Conservation (phyloP, 1,284 basidiomycete species). For the Boletus nobilissimus region DNA sequence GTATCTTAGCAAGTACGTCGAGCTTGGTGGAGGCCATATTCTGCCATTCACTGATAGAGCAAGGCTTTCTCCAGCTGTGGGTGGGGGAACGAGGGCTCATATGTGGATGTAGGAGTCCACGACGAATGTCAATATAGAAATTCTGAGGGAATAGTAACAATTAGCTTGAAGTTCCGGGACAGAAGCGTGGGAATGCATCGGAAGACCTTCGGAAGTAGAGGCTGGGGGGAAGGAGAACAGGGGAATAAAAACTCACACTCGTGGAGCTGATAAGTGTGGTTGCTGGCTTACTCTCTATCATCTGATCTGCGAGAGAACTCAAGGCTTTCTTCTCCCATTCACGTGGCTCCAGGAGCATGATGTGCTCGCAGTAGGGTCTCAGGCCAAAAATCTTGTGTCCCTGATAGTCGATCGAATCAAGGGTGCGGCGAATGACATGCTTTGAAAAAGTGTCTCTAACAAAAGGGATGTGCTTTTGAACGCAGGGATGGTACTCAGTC, state of each 20-base stretch:
- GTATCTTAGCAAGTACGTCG: background rate
- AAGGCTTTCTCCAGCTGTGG: background rate
- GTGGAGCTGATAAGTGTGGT: background rate
- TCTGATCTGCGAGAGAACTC: background rate
- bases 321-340: background rate
- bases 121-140: background rate
- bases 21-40: background rate
- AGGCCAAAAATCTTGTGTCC: background rate
- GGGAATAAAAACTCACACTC: background rate
- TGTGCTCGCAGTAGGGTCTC: background rate
- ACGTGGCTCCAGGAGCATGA: background rate
- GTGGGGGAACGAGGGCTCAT: conserved; percentile 2
- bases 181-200: no score
- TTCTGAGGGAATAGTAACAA: background rate
- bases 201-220: no score
- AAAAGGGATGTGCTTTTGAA: background rate
- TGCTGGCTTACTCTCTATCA: background rate
- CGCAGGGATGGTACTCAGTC: background rate
- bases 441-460: background rate
- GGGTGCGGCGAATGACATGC: background rate
- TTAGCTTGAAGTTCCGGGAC: background rate
- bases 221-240: no score
- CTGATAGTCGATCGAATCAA: background rate
- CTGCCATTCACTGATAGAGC: background rate
- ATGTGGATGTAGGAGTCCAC: conserved; percentile 21